Conservation (phyloP, 805 yeast genomes). For the Zygoascus flipseniorum region DNA sequence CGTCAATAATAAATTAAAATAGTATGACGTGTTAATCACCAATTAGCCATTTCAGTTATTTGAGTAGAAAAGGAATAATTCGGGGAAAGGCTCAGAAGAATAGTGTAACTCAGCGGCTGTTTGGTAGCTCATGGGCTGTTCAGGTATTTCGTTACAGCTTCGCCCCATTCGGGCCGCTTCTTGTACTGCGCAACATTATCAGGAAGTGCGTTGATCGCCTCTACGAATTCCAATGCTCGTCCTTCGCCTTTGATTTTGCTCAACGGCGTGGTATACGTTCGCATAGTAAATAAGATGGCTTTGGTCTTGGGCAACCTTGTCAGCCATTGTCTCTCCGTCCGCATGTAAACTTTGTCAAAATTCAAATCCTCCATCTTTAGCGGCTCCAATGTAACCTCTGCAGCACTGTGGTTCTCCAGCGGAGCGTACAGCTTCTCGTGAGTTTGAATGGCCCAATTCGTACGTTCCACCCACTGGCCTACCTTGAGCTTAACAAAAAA, state of each 20-base stretch:
- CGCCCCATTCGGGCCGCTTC: constrained; percentile 59
- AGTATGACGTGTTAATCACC: too few species aligned
- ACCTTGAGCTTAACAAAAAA: constrained; percentile 52
- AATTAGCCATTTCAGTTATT: too few species aligned
- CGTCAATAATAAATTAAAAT: too few species aligned
- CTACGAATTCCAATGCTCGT: constrained; percentile 43
- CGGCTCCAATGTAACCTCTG: constrained; percentile 16
- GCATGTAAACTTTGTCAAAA: constrained; percentile 37
- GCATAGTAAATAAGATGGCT: constrained; percentile 42
- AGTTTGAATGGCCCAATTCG: constrained; percentile 64
- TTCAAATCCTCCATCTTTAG: constrained; percentile 30
- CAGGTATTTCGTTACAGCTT: constrained; percentile 43
- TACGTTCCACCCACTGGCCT: constrained; percentile 49
- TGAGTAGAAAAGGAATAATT: too few species aligned
- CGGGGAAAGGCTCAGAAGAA: too few species aligned
- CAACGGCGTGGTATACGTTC: constrained; percentile 52
- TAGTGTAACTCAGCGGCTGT: too few species aligned
- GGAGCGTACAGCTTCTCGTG: constrained; percentile 45
- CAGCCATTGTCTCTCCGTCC: constrained; percentile 53
- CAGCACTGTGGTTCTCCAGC: constrained; percentile 36
- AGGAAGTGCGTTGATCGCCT: constrained; percentile 59
- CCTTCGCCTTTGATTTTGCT: constrained; percentile 39
- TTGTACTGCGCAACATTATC: constrained; percentile 54
- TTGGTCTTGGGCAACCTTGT: constrained; percentile 43
- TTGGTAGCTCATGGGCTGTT: constrained; percentile 24